Evolutionary conservation across 2,329 filamentous ascomycete species (phyloP).

Genomic region (Pseudogymnoascus sp.): DNA sequence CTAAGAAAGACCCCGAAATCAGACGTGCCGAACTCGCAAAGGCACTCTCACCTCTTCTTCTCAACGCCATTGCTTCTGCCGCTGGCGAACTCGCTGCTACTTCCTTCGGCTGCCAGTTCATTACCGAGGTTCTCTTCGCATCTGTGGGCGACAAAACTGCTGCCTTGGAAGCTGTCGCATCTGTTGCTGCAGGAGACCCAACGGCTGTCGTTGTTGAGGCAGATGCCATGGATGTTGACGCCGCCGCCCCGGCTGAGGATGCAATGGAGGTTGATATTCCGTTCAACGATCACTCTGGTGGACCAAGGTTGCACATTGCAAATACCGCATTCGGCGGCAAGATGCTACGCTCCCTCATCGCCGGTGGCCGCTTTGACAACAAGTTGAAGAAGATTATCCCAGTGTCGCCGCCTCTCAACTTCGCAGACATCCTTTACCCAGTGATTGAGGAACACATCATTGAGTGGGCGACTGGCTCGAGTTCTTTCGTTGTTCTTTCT

Average conservation of each 20-base stretch:
- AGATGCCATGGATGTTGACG: slow-evolving; percentile 32
- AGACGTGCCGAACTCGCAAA: slow-evolving; percentile 70
- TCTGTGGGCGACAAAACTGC: slow-evolving; percentile 67
- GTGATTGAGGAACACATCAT: slow-evolving; percentile 67
- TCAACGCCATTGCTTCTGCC: slow-evolving; percentile 63
- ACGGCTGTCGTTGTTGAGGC: slow-evolving; percentile 26
- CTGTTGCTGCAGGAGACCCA: slow-evolving; percentile 51
- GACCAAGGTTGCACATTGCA: slow-evolving; percentile 46
- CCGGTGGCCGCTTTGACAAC: slow-evolving; percentile 79
- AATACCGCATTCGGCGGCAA: slow-evolving; percentile 59
- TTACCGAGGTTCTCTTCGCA: slow-evolving; percentile 73
- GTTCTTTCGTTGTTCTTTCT: slow-evolving; percentile 78
- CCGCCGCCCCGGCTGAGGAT: background rate
- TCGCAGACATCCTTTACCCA: slow-evolving; percentile 74
- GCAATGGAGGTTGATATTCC: slow-evolving; percentile 8
- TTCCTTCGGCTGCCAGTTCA: slow-evolving; percentile 78
- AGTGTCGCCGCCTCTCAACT: slow-evolving; percentile 68
- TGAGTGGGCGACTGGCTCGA: slow-evolving; percentile 77
- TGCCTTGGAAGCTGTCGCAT: slow-evolving; percentile 64
- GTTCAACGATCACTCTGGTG: slow-evolving; percentile 20
- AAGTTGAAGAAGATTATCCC: slow-evolving; percentile 61
- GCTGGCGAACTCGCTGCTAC: slow-evolving; percentile 62
- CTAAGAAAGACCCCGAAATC: slow-evolving; percentile 79
- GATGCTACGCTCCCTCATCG: slow-evolving; percentile 85
- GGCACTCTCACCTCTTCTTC: slow-evolving; percentile 63